Evolutionary conservation across 1,139 yeast genomes (phyloP), one percentile per base, ranked within the genome.

Genomic region (Zygotorulaspora mrakii): DNA sequence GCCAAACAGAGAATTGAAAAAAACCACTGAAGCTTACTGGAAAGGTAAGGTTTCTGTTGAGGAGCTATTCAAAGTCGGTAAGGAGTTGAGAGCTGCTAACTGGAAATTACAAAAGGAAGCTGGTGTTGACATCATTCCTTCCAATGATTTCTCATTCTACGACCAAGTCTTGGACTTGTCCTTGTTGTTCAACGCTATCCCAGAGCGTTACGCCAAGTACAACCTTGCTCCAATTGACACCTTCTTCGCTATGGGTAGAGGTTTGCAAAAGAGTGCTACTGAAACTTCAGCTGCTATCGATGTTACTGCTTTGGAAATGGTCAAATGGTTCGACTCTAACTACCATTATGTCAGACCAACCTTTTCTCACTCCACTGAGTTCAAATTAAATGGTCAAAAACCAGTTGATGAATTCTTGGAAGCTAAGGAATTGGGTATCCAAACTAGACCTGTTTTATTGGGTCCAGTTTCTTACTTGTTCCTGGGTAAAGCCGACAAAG

Each of bases 311-410:
- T 79, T 87, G 70, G 98, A 91, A 79, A 91, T 91, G 98, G 98
- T 91, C 61, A 91, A 91, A 77, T 91, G 98, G 98, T 91, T 91
- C 60, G 98, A 91, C 72, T 85, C 97, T 52, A 91, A 91, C 86
- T 91, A 91, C 85, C 98, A 91, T 73, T 94, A 91, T 69, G 97
- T 91, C 64, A 87, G 98, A 79, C 98, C 98, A 71, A 94, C 98
- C 58, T 87, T 91, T 74, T 86, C 96, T 45, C 82, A 88, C 78
- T 78, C 88, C 56, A 91, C 97, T 53, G 81, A 82, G 61, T 94
- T 91, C 85, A 89, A 91, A 77, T 84, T 91, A 69, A 87, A 82
- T 71, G 95, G 95, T 64, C 74, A 82, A 63, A 91, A 91, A 79
- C 97, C 98, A 64, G 94, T 91, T 62, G 96, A 82, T 62, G 96